phyloP scores from a whole-genome alignment of 2,329 filamentous ascomycete species.

The Phyllosticta paracitricarpa region DNA sequence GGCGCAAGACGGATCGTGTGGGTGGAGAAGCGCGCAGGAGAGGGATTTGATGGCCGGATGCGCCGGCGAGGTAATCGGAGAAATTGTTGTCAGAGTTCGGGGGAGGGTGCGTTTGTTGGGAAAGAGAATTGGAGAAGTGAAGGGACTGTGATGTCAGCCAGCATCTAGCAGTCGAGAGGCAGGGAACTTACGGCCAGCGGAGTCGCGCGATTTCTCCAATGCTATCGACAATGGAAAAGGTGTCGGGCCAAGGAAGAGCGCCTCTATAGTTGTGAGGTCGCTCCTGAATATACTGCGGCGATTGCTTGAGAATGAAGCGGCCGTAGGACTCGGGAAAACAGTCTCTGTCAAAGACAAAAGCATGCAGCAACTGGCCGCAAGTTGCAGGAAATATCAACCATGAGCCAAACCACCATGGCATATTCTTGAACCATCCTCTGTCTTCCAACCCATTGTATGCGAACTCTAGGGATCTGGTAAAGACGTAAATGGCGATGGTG shows the following conservation, averaged over 20 bases:
- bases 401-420: slow-evolving; percentile 55
- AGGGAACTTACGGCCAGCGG: slow-evolving; percentile 63
- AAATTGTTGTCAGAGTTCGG: slow-evolving; percentile 54
- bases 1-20: slow-evolving; percentile 75
- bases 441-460: slow-evolving; percentile 75
- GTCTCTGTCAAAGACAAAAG: slow-evolving; percentile 42
- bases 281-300: slow-evolving; percentile 67
- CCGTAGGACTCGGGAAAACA: slow-evolving; percentile 48
- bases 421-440: slow-evolving; percentile 52
- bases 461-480: slow-evolving; percentile 77
- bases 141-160: slow-evolving; percentile 44
- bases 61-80: slow-evolving; percentile 70
- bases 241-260: slow-evolving; percentile 61
- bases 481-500: slow-evolving; percentile 69
- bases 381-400: slow-evolving; percentile 43
- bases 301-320: slow-evolving; percentile 58
- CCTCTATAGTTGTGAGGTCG: slow-evolving; percentile 60
- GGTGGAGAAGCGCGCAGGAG: slow-evolving; percentile 84
- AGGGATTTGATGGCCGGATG: slow-evolving; percentile 79
- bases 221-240: slow-evolving; percentile 68
- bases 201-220: slow-evolving; percentile 71
- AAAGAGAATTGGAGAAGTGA: slow-evolving; percentile 78
- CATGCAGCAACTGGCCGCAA: slow-evolving; percentile 40
- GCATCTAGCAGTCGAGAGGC: background rate
- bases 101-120: slow-evolving; percentile 58